phyloP scores from a whole-genome alignment of 768 basidiomycete genomes.

The Termitomyces sp. region DNA sequence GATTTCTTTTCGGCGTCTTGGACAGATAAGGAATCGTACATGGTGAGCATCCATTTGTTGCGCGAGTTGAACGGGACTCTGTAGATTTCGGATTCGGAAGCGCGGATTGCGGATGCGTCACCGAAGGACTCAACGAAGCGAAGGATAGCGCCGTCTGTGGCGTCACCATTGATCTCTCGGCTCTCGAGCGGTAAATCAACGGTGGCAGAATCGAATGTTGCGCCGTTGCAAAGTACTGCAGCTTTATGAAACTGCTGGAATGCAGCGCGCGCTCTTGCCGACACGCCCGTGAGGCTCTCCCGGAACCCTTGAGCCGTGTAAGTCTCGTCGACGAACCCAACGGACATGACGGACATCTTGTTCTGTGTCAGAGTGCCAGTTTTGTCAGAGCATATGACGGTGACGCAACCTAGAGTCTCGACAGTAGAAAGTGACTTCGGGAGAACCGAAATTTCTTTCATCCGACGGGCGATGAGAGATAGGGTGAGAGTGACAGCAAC shows the following conservation, averaged over 20 bases:
- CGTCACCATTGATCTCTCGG: slow-evolving; percentile 40
- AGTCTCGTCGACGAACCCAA: slow-evolving; percentile 33
- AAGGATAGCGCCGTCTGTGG: slow-evolving; percentile 53
- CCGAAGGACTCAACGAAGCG: slow-evolving; percentile 36
- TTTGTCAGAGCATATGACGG: slow-evolving; percentile 52
- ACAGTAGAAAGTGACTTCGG: slow-evolving; percentile 56
- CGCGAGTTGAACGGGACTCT: slow-evolving; percentile 47
- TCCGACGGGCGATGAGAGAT: slow-evolving; percentile 11
- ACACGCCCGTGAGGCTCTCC: not conserved
- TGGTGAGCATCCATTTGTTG: slow-evolving; percentile 58
- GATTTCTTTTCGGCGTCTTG: slow-evolving; percentile 10
- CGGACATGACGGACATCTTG: slow-evolving; percentile 51
- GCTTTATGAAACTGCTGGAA: slow-evolving; percentile 28
- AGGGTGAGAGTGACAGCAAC: slow-evolving; percentile 54
- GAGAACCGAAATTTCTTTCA: slow-evolving; percentile 10
- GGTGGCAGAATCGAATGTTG: slow-evolving; percentile 39
- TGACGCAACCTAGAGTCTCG: slow-evolving; percentile 62
- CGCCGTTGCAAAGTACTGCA: slow-evolving; percentile 54
- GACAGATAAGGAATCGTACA: slow-evolving; percentile 23
- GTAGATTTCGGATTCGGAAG: slow-evolving; percentile 24
- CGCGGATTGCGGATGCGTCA: slow-evolving; percentile 19
- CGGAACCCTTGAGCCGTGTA: slow-evolving; percentile 24
- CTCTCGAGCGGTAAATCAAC: slow-evolving; percentile 25
- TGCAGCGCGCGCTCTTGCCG: slow-evolving; percentile 5
- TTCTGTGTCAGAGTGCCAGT: slow-evolving; percentile 65